A percentile compares a stretch with the other conserved stretches of the same genome.
These are phyloP conservation scores for Spergularia marina DNA, from an alignment of 148 eudicot genomes.

Conservation along the genomic window DNA sequence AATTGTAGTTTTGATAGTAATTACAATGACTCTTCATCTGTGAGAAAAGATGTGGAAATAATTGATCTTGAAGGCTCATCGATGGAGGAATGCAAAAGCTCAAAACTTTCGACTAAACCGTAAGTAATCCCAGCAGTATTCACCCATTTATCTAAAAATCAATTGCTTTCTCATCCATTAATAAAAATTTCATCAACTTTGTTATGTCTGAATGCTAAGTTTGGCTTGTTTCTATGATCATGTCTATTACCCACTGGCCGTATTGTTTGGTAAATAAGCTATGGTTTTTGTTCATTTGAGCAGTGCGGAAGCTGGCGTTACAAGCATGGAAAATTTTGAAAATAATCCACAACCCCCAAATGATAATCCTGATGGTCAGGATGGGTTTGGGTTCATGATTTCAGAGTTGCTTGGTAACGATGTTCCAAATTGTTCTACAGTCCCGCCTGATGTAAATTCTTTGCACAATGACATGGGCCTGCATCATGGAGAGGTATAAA, in stretches of 20 bases:
- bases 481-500: slow-evolving; percentile 73
- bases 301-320: slow-evolving; percentile 60
- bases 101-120: slow-evolving; percentile 46
- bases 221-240: background rate
- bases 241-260: background rate
- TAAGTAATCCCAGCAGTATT: slow-evolving; percentile 29
- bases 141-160: background rate
- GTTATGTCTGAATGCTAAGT: background rate
- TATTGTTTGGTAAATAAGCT: slow-evolving; percentile 10
- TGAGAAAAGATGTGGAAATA: slow-evolving; percentile 67
- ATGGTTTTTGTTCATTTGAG: slow-evolving; percentile 7
- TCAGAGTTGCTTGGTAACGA: slow-evolving; percentile 86
- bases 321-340: slow-evolving; percentile 50
- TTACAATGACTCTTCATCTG: slow-evolving; percentile 43
- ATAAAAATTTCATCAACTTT: background rate
- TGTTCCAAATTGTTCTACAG: slow-evolving; percentile 64
- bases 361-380: slow-evolving; percentile 64
- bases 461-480: slow-evolving; percentile 70
- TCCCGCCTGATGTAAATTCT: slow-evolving; percentile 58
- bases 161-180: background rate
- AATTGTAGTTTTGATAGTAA: slow-evolving; percentile 34
- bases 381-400: slow-evolving; percentile 94
- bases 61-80: slow-evolving; percentile 84
- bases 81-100: slow-evolving; percentile 45
- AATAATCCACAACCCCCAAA: slow-evolving; percentile 49